Evolutionary conservation across 2,329 filamentous ascomycete genomes (phyloP).

Genomic region (Sporothrix variecibatus): DNA sequence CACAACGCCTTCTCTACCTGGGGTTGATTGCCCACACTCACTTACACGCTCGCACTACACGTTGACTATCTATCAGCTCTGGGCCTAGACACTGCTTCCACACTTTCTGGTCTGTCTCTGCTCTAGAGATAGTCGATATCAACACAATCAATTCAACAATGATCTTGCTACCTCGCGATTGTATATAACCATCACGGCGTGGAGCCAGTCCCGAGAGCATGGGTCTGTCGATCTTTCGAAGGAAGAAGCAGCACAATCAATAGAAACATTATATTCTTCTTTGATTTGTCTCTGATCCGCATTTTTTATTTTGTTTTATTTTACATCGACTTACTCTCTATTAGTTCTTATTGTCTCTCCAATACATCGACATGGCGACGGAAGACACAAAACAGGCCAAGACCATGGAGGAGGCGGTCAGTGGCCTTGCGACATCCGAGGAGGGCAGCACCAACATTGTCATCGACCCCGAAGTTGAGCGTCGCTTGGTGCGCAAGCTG

Average conservation of each 20-base stretch:
- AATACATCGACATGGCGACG: neutral
- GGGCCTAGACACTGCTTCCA: neutral
- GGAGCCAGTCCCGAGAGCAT: neutral
- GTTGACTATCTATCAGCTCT: neutral
- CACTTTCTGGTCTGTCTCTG: neutral
- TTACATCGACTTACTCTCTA: too few relatives aligned
- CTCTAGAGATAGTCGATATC: neutral
- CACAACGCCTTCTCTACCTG: neutral
- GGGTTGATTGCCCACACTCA: neutral
- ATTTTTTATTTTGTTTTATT: neutral
- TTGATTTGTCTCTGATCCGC: neutral
- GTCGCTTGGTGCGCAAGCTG: conserved; percentile 25
- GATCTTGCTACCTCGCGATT: neutral
- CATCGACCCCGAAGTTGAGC: conserved; percentile 24
- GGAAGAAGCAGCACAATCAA: neutral
- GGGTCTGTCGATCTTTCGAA: neutral
- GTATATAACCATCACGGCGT: conserved; percentile 19
- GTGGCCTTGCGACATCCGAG: conserved; percentile 9
- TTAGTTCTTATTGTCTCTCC: neutral
- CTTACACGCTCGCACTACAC: neutral
- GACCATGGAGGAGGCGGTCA: conserved; percentile 16
- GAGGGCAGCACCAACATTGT: conserved; percentile 10
- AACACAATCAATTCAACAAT: neutral
- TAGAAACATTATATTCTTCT: neutral
- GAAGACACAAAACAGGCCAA: neutral